A percentile compares a stretch with the other conserved stretches of the same genome.
These are phyloP conservation scores for Trametes meyenii DNA, from an alignment of 768 basidiomycete species.

Conservation along the genomic window DNA sequence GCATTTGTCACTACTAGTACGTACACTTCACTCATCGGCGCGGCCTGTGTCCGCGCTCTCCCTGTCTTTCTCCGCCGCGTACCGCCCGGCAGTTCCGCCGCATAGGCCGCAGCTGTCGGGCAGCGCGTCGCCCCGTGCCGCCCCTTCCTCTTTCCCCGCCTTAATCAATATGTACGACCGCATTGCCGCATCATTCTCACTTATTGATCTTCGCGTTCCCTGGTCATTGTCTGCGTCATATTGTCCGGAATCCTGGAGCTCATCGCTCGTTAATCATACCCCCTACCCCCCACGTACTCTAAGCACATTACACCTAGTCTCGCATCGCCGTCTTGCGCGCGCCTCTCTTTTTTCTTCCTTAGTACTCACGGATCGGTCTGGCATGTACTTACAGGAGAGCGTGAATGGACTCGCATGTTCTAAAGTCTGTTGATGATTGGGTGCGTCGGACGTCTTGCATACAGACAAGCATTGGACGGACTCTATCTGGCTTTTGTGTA, in stretches of 20 bases:
- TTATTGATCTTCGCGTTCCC: not conserved
- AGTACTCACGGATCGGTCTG: not conserved
- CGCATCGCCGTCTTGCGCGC: not conserved
- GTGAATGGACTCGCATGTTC: not conserved
- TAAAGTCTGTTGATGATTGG: not conserved
- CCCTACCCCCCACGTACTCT: slow-evolving; percentile 12
- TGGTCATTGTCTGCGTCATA: slow-evolving; percentile 17
- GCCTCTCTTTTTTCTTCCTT: not conserved
- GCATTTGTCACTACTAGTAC: slow-evolving; percentile 20
- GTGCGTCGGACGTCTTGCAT: not conserved
- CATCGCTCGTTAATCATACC: slow-evolving; percentile 26
- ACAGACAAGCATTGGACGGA: no score
- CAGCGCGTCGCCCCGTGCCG: not conserved
- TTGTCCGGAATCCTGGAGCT: slow-evolving; percentile 20
- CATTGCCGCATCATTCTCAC: slow-evolving; percentile 13
- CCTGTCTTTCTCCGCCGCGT: not conserved
- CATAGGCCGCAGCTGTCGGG: not conserved
- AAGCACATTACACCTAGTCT: slow-evolving; percentile 20
- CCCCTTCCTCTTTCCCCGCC: slow-evolving; percentile 5
- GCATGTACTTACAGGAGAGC: slow-evolving; percentile 6
- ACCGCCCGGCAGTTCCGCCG: not conserved
- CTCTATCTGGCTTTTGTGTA: no score
- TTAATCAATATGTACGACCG: slow-evolving; percentile 17
- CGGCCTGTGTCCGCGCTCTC: not conserved
- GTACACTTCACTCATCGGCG: slow-evolving; percentile 2